Percentiles rank a stretch among this genome's conserved stretches.
Conservation (phyloP, 192 early-diverging fungal genomes). For the Umbelopsis sp. region DNA sequence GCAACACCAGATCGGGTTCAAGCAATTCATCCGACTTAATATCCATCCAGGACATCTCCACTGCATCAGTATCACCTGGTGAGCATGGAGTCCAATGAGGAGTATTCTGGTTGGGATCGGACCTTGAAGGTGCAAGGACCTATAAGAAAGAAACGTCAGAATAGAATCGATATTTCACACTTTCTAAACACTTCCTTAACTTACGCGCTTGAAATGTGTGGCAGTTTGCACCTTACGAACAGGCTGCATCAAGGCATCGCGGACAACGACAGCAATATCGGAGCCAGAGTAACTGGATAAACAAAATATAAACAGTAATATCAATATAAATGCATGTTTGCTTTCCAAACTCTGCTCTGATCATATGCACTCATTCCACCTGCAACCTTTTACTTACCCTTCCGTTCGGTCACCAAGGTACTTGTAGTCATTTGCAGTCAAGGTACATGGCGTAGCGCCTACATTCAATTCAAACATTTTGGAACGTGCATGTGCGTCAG, state of each 20-base stretch:
- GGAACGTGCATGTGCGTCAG: constrained; percentile 83
- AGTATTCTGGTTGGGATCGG: constrained; percentile 50
- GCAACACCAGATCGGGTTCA: constrained; percentile 85
- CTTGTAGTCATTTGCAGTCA: constrained; percentile 73
- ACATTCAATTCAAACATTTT: constrained; percentile 94
- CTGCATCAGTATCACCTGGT: constrained; percentile 84
- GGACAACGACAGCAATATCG: constrained; percentile 91
- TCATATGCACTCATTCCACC: background rate
- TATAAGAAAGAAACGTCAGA: constrained; percentile 12
- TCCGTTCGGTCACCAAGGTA: constrained; percentile 80
- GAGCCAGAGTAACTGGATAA: constrained; percentile 83
- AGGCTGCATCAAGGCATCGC: constrained; percentile 97
- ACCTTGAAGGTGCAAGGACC: constrained; percentile 61
- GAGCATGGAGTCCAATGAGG: constrained; percentile 90
- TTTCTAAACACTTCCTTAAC: background rate
- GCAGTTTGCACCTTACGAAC: constrained; percentile 94
- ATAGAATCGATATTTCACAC: background rate
- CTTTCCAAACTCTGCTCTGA: background rate
- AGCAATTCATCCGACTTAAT: constrained; percentile 82
- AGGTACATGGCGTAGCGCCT: constrained; percentile 85
- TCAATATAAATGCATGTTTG: constrained; percentile 18
- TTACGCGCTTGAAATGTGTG: constrained; percentile 86
- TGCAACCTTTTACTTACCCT: constrained; percentile 57
- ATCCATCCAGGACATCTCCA: constrained; percentile 89
- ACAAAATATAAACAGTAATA: background rate